Evolutionary conservation across 192 early-diverging fungal genomes (phyloP).

Genomic region (Rhizophagus prolifer): DNA sequence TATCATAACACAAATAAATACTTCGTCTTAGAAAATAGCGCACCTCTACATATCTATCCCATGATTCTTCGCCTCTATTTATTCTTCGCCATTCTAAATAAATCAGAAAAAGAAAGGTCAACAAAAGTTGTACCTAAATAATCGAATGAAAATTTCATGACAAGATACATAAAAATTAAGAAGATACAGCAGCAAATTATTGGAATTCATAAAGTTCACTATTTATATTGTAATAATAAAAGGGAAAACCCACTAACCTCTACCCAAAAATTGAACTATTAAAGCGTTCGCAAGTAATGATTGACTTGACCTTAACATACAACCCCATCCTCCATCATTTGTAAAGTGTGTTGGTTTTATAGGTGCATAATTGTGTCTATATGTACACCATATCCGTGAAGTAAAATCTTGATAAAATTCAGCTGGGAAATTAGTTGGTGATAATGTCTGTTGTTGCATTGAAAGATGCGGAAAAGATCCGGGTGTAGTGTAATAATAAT

Average conservation of each 20-base stretch:
- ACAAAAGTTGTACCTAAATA: background rate
- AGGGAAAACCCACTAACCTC: slow-evolving; percentile 52
- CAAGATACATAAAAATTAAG: background rate
- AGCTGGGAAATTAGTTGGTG: background rate
- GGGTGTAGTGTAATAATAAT: slow-evolving; percentile 19
- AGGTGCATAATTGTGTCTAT: slow-evolving; percentile 82
- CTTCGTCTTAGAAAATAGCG: background rate
- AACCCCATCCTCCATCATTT: slow-evolving; percentile 92
- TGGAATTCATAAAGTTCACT: background rate
- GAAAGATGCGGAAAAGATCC: slow-evolving; percentile 17
- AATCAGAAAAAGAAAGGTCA: background rate
- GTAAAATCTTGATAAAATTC: slow-evolving; percentile 80
- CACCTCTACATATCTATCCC: slow-evolving; percentile 48
- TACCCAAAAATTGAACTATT: slow-evolving; percentile 71
- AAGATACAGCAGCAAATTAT: background rate
- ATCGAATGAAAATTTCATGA: background rate
- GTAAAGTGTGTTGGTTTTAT: slow-evolving; percentile 78
- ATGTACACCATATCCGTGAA: slow-evolving; percentile 89
- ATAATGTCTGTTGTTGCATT: slow-evolving; percentile 12
- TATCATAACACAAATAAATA: background rate
- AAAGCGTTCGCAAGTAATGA: slow-evolving; percentile 86
- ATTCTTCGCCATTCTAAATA: slow-evolving; percentile 48
- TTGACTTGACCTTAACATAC: slow-evolving; percentile 96
- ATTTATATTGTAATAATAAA: background rate
- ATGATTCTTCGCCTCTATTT: slow-evolving; percentile 35